Evolutionary conservation across 2,329 filamentous ascomycete species (phyloP).

Genomic region (Penicillium aurantiogriseum): DNA sequence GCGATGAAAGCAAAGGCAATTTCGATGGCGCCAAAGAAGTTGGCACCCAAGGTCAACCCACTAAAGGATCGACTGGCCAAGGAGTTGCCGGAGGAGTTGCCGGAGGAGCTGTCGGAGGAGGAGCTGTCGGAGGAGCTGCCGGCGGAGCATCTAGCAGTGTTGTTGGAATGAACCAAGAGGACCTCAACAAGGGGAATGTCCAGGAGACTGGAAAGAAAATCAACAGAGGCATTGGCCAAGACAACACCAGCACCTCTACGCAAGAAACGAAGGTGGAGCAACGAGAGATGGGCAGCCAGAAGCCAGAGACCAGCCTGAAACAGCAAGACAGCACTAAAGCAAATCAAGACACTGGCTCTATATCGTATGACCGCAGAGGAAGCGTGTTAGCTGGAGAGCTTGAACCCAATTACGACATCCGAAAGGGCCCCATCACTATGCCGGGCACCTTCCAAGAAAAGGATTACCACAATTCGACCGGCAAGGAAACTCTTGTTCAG

Average conservation of each 20-base stretch:
- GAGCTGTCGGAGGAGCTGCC: neutral
- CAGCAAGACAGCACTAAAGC: neutral
- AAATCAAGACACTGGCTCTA: neutral
- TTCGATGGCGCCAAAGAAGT: slow-evolving; percentile 7
- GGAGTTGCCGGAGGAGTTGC: neutral
- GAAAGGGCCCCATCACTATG: slow-evolving; percentile 20
- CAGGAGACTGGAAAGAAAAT: slow-evolving; percentile 8
- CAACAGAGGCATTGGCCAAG: neutral
- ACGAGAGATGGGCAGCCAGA: neutral
- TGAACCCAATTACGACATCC: slow-evolving; percentile 21
- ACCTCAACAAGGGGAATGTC: slow-evolving; percentile 8
- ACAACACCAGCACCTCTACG: neutral
- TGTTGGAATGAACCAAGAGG: slow-evolving; percentile 10
- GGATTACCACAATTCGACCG: slow-evolving; percentile 3
- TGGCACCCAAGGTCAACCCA: slow-evolving; percentile 11
- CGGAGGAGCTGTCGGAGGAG: slow-evolving; percentile 2
- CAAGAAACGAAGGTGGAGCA: neutral
- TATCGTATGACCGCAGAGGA: neutral
- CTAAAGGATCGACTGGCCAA: slow-evolving; percentile 3
- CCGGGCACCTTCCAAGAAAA: slow-evolving; percentile 11
- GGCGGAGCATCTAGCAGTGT: slow-evolving; percentile 3
- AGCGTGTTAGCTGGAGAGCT: slow-evolving; percentile 7
- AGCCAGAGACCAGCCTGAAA: neutral
- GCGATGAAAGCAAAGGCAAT: slow-evolving; percentile 7
- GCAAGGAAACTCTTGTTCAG: neutral